A percentile compares a stretch with the other conserved stretches of the same genome.
Conservation (phyloP, 1,284 basidiomycete genomes). For the Heimioporus punctisporus region DNA sequence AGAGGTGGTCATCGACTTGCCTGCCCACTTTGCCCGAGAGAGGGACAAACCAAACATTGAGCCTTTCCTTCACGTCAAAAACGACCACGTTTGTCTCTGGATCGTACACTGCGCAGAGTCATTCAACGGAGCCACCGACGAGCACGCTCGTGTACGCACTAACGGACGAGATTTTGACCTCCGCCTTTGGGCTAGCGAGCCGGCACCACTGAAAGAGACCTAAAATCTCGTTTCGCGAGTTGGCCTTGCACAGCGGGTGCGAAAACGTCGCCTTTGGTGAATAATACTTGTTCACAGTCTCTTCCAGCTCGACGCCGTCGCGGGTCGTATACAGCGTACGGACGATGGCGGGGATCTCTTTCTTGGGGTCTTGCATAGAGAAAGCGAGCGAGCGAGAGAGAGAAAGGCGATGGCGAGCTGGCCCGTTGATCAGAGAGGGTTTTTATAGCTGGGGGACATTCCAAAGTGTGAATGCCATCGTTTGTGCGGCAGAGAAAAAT, state of each 20-base stretch:
- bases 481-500: too few relatives aligned
- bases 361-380: slow-evolving; percentile 35
- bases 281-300: slow-evolving; percentile 17
- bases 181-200: slow-evolving; percentile 22
- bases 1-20: slow-evolving; percentile 6
- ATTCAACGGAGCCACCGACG: too few relatives aligned
- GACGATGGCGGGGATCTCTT: slow-evolving; percentile 27
- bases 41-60: slow-evolving; percentile 27
- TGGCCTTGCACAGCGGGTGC: slow-evolving; percentile 28
- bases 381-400: neutral
- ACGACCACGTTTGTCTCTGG: slow-evolving; percentile 22
- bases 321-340: slow-evolving; percentile 23
- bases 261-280: slow-evolving; percentile 21
- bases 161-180: slow-evolving; percentile 5
- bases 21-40: slow-evolving; percentile 18
- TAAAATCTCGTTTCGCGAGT: slow-evolving; percentile 25
- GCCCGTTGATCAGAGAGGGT: neutral
- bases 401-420: neutral
- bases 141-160: too few relatives aligned
- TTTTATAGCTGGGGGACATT: slow-evolving; percentile 19
- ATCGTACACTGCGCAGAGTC: slow-evolving; percentile 26
- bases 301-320: slow-evolving; percentile 16
- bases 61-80: slow-evolving; percentile 24
- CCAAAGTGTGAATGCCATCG: too few relatives aligned
- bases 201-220: slow-evolving; percentile 33